Percentiles rank a stretch among this genome's conserved stretches.
Evolutionary conservation across 768 basidiomycete species (phyloP).

Genomic region (Russula sp.): DNA sequence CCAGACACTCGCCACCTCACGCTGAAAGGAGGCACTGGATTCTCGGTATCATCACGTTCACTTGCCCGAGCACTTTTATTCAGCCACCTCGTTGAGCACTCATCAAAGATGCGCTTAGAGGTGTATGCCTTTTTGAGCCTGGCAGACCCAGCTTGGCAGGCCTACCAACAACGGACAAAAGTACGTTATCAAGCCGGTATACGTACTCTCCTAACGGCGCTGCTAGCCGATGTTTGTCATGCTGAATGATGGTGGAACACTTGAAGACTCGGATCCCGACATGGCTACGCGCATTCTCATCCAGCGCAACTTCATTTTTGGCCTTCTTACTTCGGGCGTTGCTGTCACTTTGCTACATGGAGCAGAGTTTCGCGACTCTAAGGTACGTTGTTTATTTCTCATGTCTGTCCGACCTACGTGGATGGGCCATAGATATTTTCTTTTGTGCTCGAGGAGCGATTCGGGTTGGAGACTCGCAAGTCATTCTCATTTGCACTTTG

Average conservation of each 20-base stretch:
- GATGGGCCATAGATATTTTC: conserved; percentile 43
- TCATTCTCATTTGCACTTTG: conserved; percentile 20
- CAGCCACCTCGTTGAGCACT: conserved; percentile 36
- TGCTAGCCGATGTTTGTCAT: conserved; percentile 63
- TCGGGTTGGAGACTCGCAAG: conserved; percentile 23
- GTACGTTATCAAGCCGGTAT: not conserved
- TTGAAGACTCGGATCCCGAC: conserved; percentile 18
- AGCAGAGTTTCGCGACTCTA: conserved; percentile 56
- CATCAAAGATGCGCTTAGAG: conserved; percentile 33
- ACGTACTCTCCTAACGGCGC: conserved; percentile 16
- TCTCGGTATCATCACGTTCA: conserved; percentile 40
- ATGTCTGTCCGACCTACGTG: not conserved
- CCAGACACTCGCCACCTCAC: conserved; percentile 43
- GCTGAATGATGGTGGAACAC: conserved; percentile 46
- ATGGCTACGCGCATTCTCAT: conserved; percentile 34
- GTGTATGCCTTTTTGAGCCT: conserved; percentile 44
- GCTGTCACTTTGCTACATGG: conserved; percentile 48
- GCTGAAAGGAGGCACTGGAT: conserved; percentile 35
- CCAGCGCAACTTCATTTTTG: conserved; percentile 46
- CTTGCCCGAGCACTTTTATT: conserved; percentile 50
- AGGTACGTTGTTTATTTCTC: conserved; percentile 35
- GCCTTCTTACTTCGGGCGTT: conserved; percentile 44
- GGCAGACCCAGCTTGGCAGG: conserved; percentile 44
- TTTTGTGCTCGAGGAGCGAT: conserved; percentile 43
- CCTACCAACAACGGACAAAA: conserved; percentile 41